Base-by-base conservation (phyloP, 768 basidiomycete species). In the Suillus paluster region DNA sequence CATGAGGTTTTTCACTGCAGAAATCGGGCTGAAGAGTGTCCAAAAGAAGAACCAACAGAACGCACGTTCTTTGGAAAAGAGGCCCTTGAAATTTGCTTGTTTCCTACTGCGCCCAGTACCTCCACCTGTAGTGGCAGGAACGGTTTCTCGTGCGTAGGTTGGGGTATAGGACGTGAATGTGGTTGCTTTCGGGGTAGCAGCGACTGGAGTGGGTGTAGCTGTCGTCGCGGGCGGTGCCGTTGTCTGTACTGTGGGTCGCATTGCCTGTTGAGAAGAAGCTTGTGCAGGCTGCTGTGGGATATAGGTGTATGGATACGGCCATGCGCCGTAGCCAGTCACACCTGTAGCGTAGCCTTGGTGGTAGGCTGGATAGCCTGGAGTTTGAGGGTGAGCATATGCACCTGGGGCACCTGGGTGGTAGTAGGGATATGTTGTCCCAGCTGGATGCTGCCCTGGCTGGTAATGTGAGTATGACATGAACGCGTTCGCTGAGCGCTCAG, bases 31-130 rank as follows among this genome's bases (percentile, higher is more conserved):
- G 56, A 57, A 62, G 36, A 58, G 60, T 58, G 65, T 63, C 23
- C 66, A 30, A 12, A 44, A 50, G 64, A 57, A 48, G 57, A 54
- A 38, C 17, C 15, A 38, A 33, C 39, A 25, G 48, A 19, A 79
- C 92, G 75, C 69, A 92, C 92, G 75, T 77, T 94, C 92, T 84
- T 92, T 93, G 2, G 86, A 82, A 68, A 94, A 94, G 59, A 91
- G 72, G 3, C 92, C 92, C 66, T 85, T 89, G 68, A 89, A 78
- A 69, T 84, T 90, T 33, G 89, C 83, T 68, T 87, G 85, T 71
- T 86, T 89, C 67, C 86, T 81, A 56, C 83, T 82, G 33, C 89
- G 79, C 41, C 80, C 80, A 42, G 79, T 70, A 1, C 74, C 72
- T 45, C 79, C 77, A 27, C 76, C 77, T 41, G 79, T 75, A 17